phyloP scores from a whole-genome alignment of 345 rosid genomes.

The Salix arbutifolia region DNA sequence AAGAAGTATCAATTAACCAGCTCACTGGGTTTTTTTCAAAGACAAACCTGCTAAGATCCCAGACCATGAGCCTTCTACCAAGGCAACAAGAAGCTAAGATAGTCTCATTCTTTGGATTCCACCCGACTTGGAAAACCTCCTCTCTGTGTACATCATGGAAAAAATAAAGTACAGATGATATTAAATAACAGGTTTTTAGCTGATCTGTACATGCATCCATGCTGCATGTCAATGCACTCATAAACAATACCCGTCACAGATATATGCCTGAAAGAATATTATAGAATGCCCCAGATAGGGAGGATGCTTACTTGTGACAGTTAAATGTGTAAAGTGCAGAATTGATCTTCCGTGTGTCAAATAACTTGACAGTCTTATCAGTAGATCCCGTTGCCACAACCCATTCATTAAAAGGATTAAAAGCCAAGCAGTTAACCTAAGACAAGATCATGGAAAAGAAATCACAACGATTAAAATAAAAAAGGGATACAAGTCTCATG shows the following conservation, averaged over 20 bases:
- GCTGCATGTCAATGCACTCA: neutral
- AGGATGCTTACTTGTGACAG: conserved; percentile 74
- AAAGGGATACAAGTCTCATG: neutral
- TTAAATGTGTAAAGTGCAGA: conserved; percentile 87
- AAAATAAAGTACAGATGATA: neutral
- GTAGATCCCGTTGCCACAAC: conserved; percentile 98
- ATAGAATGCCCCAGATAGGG: neutral
- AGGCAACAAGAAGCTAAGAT: conserved; percentile 98
- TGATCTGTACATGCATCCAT: neutral
- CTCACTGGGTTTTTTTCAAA: neutral
- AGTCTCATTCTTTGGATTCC: conserved; percentile 97
- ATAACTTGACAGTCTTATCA: conserved; percentile 91
- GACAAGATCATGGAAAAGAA: conserved; percentile 5
- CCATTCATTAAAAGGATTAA: conserved; percentile 99
- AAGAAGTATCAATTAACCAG: neutral
- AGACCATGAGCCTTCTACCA: conserved; percentile 98
- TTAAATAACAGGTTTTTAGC: neutral
- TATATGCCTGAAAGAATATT: neutral
- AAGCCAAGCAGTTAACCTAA: conserved; percentile 95
- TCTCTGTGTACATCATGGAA: conserved; percentile 50
- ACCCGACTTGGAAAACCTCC: conserved; percentile 99
- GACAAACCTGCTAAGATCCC: conserved; percentile 98
- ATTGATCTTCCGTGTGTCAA: conserved; percentile 85
- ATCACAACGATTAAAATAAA: conserved; percentile 2
- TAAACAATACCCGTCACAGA: neutral